These are phyloP conservation scores for Misopates orontium DNA, from an alignment of 257 asterid species.

Conservation along the genomic window DNA sequence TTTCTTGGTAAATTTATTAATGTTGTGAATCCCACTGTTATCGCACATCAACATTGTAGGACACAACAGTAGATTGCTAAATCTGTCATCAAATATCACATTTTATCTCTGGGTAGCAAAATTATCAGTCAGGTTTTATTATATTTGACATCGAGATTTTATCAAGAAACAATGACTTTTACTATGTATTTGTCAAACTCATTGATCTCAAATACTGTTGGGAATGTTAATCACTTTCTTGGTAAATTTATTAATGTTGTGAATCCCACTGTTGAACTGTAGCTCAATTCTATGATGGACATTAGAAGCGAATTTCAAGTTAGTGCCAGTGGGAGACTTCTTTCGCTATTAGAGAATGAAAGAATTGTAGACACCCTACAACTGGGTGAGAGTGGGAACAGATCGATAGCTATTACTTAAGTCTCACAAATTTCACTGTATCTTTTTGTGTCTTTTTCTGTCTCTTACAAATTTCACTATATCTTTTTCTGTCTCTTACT, in stretches of 20 bases:
- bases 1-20: conserved; percentile 9
- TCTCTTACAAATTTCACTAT: too few relatives aligned
- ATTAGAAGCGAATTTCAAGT: conserved; percentile 86
- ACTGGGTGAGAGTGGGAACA: conserved; percentile 61
- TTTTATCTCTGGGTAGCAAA: conserved; percentile 13
- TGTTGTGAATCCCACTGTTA: conserved; percentile 22
- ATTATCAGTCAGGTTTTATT: conserved; percentile 9
- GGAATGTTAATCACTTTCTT: conserved; percentile 3
- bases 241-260: conserved; percentile 17
- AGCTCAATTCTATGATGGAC: conserved; percentile 99
- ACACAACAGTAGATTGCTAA: too few relatives aligned
- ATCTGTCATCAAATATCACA: conserved; percentile 6
- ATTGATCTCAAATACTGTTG: not conserved
- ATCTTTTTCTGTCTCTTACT: conserved; percentile 33
- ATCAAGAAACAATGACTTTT: conserved; percentile 10
- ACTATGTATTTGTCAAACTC: too few relatives aligned
- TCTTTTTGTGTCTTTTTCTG: too few relatives aligned
- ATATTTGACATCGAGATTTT: not conserved
- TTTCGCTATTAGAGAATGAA: conserved; percentile 90
- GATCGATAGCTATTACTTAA: conserved; percentile 75
- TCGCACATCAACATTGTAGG: too few relatives aligned
- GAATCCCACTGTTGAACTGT: conserved; percentile 28
- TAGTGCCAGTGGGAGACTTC: conserved; percentile 97
- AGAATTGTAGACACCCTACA: conserved; percentile 78
- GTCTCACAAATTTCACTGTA: conserved; percentile 83